Evolutionary conservation across 441 rosid species (phyloP).

Genomic region (Populus tomentosa): DNA sequence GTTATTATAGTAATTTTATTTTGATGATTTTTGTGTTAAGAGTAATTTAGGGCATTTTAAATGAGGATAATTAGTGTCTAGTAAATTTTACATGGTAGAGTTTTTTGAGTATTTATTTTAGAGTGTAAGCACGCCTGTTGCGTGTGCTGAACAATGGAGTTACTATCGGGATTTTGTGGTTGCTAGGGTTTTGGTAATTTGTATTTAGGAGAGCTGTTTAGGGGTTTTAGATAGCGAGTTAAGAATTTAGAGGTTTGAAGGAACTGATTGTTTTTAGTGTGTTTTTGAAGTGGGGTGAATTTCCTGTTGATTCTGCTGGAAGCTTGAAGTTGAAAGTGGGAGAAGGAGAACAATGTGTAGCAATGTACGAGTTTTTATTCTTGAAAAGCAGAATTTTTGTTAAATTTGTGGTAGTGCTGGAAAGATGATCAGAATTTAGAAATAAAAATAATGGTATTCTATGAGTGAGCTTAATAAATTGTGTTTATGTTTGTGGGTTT

Average conservation of each 20-base stretch:
- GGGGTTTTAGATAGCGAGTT: neutral
- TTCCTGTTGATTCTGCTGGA: neutral
- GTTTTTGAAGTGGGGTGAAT: neutral
- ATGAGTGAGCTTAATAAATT: neutral
- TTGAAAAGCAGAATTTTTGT: neutral
- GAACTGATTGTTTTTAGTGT: neutral
- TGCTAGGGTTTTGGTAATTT: too few relatives aligned
- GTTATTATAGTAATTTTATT: too few relatives aligned
- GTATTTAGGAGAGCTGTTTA: neutral
- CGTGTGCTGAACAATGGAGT: too few relatives aligned
- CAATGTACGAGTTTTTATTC: neutral
- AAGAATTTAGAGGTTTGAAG: neutral
- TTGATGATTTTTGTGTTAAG: too few relatives aligned
- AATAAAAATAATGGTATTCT: neutral
- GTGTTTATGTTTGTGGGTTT: neutral
- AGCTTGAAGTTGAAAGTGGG: neutral
- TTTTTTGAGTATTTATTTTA: too few relatives aligned
- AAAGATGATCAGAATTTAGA: neutral
- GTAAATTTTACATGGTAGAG: too few relatives aligned
- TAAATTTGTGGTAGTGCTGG: neutral
- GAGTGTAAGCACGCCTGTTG: too few relatives aligned
- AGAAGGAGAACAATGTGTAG: neutral
- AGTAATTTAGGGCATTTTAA: too few relatives aligned
- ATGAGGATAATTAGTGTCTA: too few relatives aligned
- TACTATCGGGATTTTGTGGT: too few relatives aligned